Evolutionary conservation across 768 basidiomycete genomes (phyloP).

Genomic region (Amyloporia xantha): DNA sequence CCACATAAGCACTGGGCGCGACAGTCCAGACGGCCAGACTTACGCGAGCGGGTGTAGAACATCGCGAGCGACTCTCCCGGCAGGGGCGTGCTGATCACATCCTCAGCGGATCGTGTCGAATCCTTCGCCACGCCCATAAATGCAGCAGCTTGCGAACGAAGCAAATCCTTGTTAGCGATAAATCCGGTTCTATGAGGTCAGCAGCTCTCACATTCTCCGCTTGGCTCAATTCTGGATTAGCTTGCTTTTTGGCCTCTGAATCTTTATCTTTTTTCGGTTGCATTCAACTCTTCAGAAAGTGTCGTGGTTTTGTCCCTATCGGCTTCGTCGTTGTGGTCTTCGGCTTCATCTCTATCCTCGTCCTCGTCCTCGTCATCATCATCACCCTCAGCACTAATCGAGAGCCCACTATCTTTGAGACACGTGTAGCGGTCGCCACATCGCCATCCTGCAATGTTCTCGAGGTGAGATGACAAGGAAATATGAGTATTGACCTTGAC

Average conservation of each 20-base stretch:
- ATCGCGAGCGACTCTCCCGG: constrained; percentile 79
- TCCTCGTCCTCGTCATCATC: constrained; percentile 53
- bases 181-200: too few species aligned
- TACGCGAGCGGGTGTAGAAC: constrained; percentile 80
- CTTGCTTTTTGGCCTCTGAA: constrained; percentile 10
- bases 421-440: constrained; percentile 68
- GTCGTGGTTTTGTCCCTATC: too few species aligned
- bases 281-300: too few species aligned
- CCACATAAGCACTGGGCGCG: too few species aligned
- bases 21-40: constrained; percentile 23
- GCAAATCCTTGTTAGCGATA: constrained; percentile 32
- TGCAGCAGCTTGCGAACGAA: constrained; percentile 37
- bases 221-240: constrained; percentile 18
- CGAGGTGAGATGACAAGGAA: not conserved
- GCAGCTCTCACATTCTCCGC: constrained; percentile 19
- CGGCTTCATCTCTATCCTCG: too few species aligned
- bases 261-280: too few species aligned
- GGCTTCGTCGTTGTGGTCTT: too few species aligned
- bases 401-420: constrained; percentile 57
- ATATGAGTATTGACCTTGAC: constrained; percentile 38
- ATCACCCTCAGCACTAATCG: constrained; percentile 56
- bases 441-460: not conserved
- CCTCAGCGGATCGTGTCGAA: constrained; percentile 55
- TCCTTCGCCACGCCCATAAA: constrained; percentile 66
- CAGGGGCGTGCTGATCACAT: constrained; percentile 68